Evolutionary conservation across 352 stramenopile genomes (phyloP).

Genomic region (Globisporangium emineosum): DNA sequence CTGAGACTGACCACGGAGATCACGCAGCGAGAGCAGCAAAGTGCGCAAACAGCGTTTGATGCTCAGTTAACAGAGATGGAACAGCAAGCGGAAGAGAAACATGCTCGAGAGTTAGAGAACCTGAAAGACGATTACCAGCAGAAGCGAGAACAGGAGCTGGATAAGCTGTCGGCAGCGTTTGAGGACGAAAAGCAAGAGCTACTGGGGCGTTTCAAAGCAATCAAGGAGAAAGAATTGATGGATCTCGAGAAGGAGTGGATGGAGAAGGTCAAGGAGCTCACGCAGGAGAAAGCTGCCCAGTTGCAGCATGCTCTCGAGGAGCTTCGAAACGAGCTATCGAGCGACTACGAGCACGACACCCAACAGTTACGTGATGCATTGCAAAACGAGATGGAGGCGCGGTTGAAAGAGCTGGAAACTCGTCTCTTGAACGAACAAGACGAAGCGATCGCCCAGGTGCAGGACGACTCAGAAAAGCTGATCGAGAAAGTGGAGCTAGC

Average conservation of each 20-base stretch:
- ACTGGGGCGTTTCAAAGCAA: conserved; percentile 2
- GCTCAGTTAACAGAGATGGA: conserved; percentile 20
- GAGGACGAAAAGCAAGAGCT: conserved; percentile 20
- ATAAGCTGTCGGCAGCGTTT: conserved; percentile 14
- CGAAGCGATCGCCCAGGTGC: conserved; percentile 68
- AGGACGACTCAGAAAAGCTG: conserved; percentile 76
- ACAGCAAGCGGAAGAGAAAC: conserved; percentile 17
- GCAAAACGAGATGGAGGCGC: conserved; percentile 25
- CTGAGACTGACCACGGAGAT: conserved; percentile 22
- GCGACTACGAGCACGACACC: conserved; percentile 19
- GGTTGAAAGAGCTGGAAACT: conserved; percentile 45
- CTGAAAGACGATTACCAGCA: conserved; percentile 4
- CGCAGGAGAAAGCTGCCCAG: conserved; percentile 12
- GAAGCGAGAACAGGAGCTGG: conserved; percentile 17
- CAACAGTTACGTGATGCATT: conserved; percentile 37
- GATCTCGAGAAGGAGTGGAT: conserved; percentile 28
- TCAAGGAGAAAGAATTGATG: conserved; percentile 14
- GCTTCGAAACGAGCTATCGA: conserved; percentile 12
- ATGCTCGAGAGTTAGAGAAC: conserved; percentile 1
- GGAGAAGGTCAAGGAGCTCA: conserved; percentile 15
- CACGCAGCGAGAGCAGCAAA: conserved; percentile 24
- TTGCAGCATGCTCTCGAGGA: conserved; percentile 21
- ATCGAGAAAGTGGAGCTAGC: conserved; percentile 75
- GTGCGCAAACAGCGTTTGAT: conserved; percentile 21
- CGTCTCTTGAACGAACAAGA: conserved; percentile 56